These are phyloP conservation scores for Fraxinus latifolia DNA, from an alignment of 305 asterid species.

Conservation along the genomic window DNA sequence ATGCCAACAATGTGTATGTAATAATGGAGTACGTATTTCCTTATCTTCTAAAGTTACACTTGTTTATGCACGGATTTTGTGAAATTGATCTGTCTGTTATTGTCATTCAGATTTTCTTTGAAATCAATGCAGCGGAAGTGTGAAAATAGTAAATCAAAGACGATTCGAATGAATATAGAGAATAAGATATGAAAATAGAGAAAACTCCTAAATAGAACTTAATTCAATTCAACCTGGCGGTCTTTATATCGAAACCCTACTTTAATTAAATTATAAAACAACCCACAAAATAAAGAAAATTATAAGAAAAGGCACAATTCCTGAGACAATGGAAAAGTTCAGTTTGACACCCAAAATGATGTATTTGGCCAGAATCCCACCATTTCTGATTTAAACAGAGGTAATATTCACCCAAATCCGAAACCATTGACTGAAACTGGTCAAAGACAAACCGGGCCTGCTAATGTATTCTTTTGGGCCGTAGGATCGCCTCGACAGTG, in stretches of 20 bases:
- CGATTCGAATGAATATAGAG: neutral
- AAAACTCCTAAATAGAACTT: neutral
- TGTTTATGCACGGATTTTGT: constrained; percentile 5
- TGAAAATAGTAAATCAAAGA: neutral
- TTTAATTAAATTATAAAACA: neutral
- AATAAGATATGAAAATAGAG: neutral
- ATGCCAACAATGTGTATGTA: constrained; percentile 82
- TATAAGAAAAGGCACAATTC: neutral
- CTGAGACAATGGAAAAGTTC: neutral
- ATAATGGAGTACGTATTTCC: constrained; percentile 86
- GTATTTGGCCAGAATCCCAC: neutral
- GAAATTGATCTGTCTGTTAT: neutral
- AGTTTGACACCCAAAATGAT: neutral
- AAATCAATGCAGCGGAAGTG: neutral
- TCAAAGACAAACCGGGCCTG: neutral
- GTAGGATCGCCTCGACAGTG: neutral
- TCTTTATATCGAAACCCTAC: neutral
- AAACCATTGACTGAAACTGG: neutral
- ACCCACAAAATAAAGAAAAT: neutral
- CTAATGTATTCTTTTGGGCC: neutral
- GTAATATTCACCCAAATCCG: neutral
- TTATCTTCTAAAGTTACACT: constrained; percentile 21
- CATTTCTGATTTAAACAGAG: neutral
- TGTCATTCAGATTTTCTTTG: neutral
- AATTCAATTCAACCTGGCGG: neutral